Evolutionary conservation across 78 protist species (phyloP).

Genomic region (Goniomonas avonlea): DNA sequence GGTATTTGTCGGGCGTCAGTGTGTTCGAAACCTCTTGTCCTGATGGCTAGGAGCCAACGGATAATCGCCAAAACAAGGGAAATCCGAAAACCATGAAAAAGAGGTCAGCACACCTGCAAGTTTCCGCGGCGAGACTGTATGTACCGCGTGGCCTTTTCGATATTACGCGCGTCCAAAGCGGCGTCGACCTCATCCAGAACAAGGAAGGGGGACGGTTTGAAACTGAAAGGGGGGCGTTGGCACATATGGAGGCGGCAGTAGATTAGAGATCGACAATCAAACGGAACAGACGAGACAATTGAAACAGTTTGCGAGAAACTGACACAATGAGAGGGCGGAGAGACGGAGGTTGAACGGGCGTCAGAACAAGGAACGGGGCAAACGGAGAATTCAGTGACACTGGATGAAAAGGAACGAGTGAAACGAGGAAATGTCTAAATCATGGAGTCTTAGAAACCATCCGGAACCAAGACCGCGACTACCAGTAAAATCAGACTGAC

Average conservation of each 20-base stretch:
- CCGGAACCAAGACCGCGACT: background rate
- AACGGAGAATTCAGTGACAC: no score
- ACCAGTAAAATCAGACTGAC: background rate
- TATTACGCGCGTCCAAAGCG: slow-evolving; percentile 91
- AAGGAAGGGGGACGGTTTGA: slow-evolving; percentile 92
- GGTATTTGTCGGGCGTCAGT: background rate
- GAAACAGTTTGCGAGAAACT: no score
- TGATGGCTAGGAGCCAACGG: background rate
- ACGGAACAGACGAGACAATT: no score
- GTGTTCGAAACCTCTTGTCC: background rate
- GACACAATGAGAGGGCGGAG: no score
- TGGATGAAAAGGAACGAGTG: no score
- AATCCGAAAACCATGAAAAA: background rate
- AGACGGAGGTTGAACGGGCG: no score
- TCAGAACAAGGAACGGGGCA: no score
- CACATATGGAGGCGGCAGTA: no score
- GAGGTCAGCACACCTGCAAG: slow-evolving; percentile 12
- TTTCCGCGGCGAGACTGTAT: slow-evolving; percentile 31
- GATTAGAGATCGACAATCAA: no score
- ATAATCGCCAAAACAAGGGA: background rate
- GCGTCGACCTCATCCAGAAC: slow-evolving; percentile 99
- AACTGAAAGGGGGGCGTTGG: no score
- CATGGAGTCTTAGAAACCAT: no score
- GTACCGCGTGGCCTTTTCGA: slow-evolving; percentile 67
- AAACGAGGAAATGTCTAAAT: no score